A percentile compares a stretch with the other conserved stretches of the same genome.
Evolutionary conservation across 257 asterid genomes (phyloP).

Genomic region (Schizonepeta tenuifolia): DNA sequence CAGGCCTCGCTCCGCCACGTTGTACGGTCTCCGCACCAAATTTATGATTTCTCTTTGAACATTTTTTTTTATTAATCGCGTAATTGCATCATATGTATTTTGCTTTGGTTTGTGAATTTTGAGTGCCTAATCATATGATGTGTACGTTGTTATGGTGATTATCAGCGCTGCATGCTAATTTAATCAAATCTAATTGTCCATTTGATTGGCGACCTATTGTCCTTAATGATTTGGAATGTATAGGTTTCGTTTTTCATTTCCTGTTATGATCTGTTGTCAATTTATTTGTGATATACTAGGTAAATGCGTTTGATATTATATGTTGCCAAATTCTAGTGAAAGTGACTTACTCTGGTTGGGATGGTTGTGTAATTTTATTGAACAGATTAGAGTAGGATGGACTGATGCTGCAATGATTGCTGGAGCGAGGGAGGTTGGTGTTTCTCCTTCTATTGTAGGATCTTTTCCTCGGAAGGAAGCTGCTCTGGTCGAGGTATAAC

Average conservation of each 20-base stretch:
- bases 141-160: not conserved
- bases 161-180: slow-evolving; percentile 18
- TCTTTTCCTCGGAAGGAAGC: slow-evolving; percentile 92
- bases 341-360: slow-evolving; percentile 25
- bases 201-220: slow-evolving; percentile 4
- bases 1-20: slow-evolving; percentile 80
- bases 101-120: slow-evolving; percentile 1
- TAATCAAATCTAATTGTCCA: slow-evolving; percentile 8
- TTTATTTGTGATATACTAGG: slow-evolving; percentile 6
- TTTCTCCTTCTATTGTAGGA: slow-evolving; percentile 92
- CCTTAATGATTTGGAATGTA: not conserved
- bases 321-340: slow-evolving; percentile 6
- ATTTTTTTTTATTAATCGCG: slow-evolving; percentile 1
- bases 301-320: not conserved
- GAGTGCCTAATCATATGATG: not conserved
- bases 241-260: not conserved
- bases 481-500: slow-evolving; percentile 83
- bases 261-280: not conserved
- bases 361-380: slow-evolving; percentile 33
- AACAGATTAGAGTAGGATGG: slow-evolving; percentile 88
- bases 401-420: slow-evolving; percentile 86
- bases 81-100: not conserved
- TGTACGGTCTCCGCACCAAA: slow-evolving; percentile 44
- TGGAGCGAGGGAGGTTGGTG: slow-evolving; percentile 85
- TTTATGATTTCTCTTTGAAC: not conserved